phyloP scores from a whole-genome alignment of 1,284 basidiomycete genomes.

The Boletus sp. region DNA sequence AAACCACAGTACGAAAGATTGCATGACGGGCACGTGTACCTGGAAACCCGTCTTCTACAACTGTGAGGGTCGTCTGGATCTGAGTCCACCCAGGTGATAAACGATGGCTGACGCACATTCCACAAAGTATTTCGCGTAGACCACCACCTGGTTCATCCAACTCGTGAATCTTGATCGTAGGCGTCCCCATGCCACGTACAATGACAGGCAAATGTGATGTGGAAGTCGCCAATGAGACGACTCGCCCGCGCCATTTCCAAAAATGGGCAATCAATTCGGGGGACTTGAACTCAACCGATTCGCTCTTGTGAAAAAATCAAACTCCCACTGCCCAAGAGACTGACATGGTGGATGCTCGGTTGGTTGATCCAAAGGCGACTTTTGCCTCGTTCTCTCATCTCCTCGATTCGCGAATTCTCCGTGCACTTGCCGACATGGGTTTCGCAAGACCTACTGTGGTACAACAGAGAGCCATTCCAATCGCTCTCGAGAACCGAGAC shows the following conservation, averaged over 20 bases:
- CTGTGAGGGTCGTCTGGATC: constrained; percentile 36
- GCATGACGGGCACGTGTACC: constrained; percentile 77
- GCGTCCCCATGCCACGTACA: constrained; percentile 8
- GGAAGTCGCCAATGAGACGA: too few relatives aligned
- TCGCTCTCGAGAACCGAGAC: constrained; percentile 87
- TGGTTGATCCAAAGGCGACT: constrained; percentile 46
- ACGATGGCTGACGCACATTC: constrained; percentile 32
- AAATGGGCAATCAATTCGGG: constrained; percentile 7
- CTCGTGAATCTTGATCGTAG: constrained; percentile 20
- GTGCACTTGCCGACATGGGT: constrained; percentile 76
- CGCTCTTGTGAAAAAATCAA: too few relatives aligned
- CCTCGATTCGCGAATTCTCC: constrained; percentile 72
- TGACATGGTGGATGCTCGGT: constrained; percentile 17
- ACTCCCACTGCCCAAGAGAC: background rate
- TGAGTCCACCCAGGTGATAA: constrained; percentile 2
- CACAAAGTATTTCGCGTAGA: constrained; percentile 30
- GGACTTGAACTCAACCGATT: too few relatives aligned
- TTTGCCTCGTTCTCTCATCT: constrained; percentile 71
- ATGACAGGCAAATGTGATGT: too few relatives aligned
- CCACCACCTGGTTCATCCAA: constrained; percentile 8
- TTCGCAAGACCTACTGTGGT: constrained; percentile 82
- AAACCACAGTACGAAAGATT: constrained; percentile 78
- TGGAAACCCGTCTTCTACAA: constrained; percentile 69
- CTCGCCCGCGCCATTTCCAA: background rate
- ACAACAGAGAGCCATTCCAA: constrained; percentile 78